Evolutionary conservation across 306 rosid species (phyloP).

Genomic region (Notholithocarpus densiflorus): DNA sequence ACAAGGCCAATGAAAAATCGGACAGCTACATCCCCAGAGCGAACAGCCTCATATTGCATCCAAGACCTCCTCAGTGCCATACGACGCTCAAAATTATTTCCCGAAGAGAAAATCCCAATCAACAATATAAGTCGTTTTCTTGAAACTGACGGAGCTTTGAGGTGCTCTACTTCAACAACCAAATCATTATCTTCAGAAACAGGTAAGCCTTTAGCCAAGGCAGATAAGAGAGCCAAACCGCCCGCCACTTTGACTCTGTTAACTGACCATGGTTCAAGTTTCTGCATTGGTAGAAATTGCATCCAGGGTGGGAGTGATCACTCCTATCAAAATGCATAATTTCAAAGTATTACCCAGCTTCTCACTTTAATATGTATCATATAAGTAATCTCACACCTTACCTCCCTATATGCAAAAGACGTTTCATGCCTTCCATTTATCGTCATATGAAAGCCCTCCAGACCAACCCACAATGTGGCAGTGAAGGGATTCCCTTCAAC

Average conservation of each 20-base stretch:
- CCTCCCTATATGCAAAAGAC: slow-evolving; percentile 93
- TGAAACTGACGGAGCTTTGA: slow-evolving; percentile 65
- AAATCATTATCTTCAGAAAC: slow-evolving; percentile 77
- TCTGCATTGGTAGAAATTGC: slow-evolving; percentile 52
- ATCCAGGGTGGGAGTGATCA: slow-evolving; percentile 23
- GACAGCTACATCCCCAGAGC: slow-evolving; percentile 78
- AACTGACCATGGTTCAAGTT: slow-evolving; percentile 89
- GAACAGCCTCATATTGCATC: slow-evolving; percentile 86
- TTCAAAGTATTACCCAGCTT: neutral
- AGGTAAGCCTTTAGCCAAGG: slow-evolving; percentile 88
- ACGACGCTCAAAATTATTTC: slow-evolving; percentile 87
- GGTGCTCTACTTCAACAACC: slow-evolving; percentile 52
- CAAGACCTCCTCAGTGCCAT: slow-evolving; percentile 96
- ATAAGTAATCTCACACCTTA: slow-evolving; percentile 48
- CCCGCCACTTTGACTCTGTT: slow-evolving; percentile 61
- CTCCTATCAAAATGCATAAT: slow-evolving; percentile 7
- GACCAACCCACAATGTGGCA: slow-evolving; percentile 84
- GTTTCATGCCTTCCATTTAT: slow-evolving; percentile 95
- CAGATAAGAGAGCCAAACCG: slow-evolving; percentile 62
- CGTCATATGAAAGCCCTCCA: slow-evolving; percentile 93
- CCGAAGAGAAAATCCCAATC: slow-evolving; percentile 84
- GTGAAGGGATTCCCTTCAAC: slow-evolving; percentile 80
- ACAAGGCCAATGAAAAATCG: slow-evolving; percentile 96
- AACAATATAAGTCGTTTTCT: slow-evolving; percentile 67
- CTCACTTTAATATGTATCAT: slow-evolving; percentile 6